A percentile compares a stretch with the other conserved stretches of the same genome.
Conservation (phyloP, 495 filamentous ascomycete species). For the Clohesyomyces aquaticus region DNA sequence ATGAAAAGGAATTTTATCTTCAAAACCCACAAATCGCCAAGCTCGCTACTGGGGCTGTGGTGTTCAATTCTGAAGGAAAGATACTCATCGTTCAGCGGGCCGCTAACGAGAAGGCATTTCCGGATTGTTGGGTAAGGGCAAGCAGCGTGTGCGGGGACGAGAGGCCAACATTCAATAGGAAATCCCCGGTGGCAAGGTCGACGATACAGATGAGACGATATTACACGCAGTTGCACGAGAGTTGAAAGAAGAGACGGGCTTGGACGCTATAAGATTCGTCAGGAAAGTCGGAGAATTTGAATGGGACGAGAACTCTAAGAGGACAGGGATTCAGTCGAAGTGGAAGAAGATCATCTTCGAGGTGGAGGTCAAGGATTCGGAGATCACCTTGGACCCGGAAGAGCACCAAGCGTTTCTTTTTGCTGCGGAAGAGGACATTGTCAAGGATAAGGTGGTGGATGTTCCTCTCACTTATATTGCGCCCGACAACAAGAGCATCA, state of each 20-base stretch:
- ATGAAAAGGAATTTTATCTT: conserved; percentile 18
- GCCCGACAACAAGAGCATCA: conserved; percentile 29
- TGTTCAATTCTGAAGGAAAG: conserved; percentile 47
- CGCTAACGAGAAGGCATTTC: conserved; percentile 48
- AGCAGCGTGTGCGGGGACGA: background rate
- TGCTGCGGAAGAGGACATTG: conserved; percentile 44
- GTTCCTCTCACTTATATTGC: conserved; percentile 27
- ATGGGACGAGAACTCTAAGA: conserved; percentile 28
- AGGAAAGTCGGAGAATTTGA: conserved; percentile 49
- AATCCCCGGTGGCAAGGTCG: conserved; percentile 59
- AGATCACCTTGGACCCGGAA: conserved; percentile 37
- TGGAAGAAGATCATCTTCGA: conserved; percentile 52
- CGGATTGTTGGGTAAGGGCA: conserved; percentile 41
- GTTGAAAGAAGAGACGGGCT: conserved; percentile 62
- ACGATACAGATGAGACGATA: conserved; percentile 56
- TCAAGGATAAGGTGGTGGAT: conserved; percentile 23
- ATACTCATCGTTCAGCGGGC: conserved; percentile 60
- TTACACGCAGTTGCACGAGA: conserved; percentile 60
- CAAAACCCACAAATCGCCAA: conserved; percentile 25
- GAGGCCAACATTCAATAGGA: conserved; percentile 54
- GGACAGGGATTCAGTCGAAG: conserved; percentile 3
- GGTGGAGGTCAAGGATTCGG: conserved; percentile 38
- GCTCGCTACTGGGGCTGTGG: conserved; percentile 25
- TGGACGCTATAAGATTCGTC: conserved; percentile 53
- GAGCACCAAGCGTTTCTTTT: conserved; percentile 48